Percentiles rank a stretch among this genome's conserved stretches.
Conservation (phyloP, 192 early-diverging fungal species). For the Pilaira anomala region DNA sequence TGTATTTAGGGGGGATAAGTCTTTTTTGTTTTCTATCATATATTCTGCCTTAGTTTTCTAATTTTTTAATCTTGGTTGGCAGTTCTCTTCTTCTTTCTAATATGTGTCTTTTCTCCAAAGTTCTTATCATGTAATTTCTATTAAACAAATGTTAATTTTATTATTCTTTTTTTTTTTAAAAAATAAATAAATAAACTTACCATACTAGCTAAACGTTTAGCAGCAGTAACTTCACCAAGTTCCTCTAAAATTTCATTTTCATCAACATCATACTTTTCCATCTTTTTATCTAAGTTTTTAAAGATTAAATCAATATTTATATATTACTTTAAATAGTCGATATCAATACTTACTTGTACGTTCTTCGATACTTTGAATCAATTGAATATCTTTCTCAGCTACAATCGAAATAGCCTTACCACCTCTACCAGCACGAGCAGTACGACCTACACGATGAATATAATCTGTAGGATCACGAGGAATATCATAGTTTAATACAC, state of each 20-base stretch:
- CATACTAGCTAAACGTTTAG: conserved; percentile 87
- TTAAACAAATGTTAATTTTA: not conserved
- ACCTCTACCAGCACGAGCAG: conserved; percentile 92
- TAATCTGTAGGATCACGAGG: conserved; percentile 95
- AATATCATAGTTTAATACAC: conserved; percentile 95
- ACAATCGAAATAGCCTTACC: conserved; percentile 89
- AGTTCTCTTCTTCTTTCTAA: conserved; percentile 58
- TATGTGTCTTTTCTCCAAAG: conserved; percentile 51
- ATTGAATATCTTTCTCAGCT: conserved; percentile 79
- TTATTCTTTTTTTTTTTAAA: too few species aligned
- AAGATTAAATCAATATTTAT: not conserved
- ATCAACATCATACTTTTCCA: conserved; percentile 70
- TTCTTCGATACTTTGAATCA: conserved; percentile 89
- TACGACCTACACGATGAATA: conserved; percentile 97
- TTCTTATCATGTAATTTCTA: conserved; percentile 50
- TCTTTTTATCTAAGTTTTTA: conserved; percentile 59
- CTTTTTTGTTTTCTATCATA: not conserved
- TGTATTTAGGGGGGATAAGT: not conserved
- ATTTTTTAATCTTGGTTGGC: conserved; percentile 21
- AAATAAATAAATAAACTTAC: conserved; percentile 38
- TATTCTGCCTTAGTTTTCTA: conserved; percentile 56
- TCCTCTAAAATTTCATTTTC: conserved; percentile 85
- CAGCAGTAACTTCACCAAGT: conserved; percentile 80
- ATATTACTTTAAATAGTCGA: not conserved
- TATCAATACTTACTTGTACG: conserved; percentile 56